Percentiles rank a stretch among this genome's conserved stretches.
Evolutionary conservation across 495 filamentous ascomycete genomes (phyloP).

Genomic region (Lophium mytilinum): DNA sequence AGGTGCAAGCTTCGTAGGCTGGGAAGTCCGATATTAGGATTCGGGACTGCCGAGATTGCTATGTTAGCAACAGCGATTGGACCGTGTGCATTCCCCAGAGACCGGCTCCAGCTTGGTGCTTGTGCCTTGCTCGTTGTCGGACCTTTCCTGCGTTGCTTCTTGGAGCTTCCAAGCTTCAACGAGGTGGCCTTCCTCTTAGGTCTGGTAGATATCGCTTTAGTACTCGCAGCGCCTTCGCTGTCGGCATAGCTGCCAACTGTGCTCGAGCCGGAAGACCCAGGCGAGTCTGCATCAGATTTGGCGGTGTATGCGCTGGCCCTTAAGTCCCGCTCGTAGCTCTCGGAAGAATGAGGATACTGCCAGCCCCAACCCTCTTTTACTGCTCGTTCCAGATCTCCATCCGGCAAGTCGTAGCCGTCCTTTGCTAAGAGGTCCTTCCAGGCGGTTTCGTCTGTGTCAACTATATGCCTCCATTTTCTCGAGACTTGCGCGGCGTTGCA

Average conservation of each 20-base stretch:
- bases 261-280: constrained; percentile 9
- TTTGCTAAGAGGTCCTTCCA: constrained; percentile 91
- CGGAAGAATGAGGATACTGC: constrained; percentile 71
- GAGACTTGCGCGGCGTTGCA: constrained; percentile 91
- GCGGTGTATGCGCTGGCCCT: constrained; percentile 25
- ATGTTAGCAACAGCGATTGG: constrained; percentile 79
- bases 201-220: constrained; percentile 31
- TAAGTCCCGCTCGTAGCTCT: constrained; percentile 75
- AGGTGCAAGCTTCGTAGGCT: constrained; percentile 77
- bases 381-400: constrained; percentile 77
- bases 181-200: constrained; percentile 50
- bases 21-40: constrained; percentile 70
- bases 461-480: constrained; percentile 80
- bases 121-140: constrained; percentile 30
- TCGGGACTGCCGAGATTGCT: constrained; percentile 70
- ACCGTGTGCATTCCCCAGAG: constrained; percentile 52
- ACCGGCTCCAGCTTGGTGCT: constrained; percentile 37
- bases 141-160: constrained; percentile 43
- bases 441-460: constrained; percentile 85
- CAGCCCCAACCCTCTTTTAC: constrained; percentile 98
- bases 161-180: constrained; percentile 30
- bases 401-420: constrained; percentile 69
- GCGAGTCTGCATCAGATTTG: constrained; percentile 16
- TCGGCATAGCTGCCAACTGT: constrained; percentile 10
- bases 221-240: constrained; percentile 9